Evolutionary conservation across 169 alveolate genomes (phyloP), one percentile per base, ranked within the genome.

Genomic region (Miamiensis avidus): DNA sequence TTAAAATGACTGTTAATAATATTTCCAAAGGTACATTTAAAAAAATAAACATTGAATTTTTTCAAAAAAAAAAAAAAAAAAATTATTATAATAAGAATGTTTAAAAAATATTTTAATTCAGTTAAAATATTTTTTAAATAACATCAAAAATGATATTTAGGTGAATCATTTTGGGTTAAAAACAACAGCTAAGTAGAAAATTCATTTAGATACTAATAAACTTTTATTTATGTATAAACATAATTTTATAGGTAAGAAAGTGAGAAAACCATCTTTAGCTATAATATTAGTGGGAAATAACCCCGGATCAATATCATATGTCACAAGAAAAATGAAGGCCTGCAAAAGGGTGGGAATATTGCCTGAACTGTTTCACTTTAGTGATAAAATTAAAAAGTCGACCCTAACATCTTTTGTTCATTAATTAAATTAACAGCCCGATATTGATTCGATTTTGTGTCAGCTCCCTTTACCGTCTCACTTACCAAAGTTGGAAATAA

Each of bases 391-490:
- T 0, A 28, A 84, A 26, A 31, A 87, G 75, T 20, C 81, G 34
- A 65, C 65, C 64, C 29, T 32, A 15, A 6, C 33, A 25, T 1
- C 69, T 6, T 32, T 73, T 30, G 72, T 72, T 29, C 30, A 72
- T 73, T 81, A 74, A 64, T 69, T 75, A 34, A 76, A 82, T 31
- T 29, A 78, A 34, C 32, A 65, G 25, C 73, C 31, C 32, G 74
- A 78, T 27, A 29, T 78, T 25, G 83, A 78, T 27, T 78, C 83
- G 15, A 78, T 78, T 29, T 34, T 78, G 34, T 33, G 75, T 0
- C 87, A 92, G 85, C 84, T 94, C 0, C 98, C 98, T 26, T 79
- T 95, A n/a, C 97, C 97, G 25, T 64, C 31, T 6, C 89, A 91
- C 29, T 86, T 95, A 31, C 32, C 86, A 73, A 93, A 91, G 29